These are phyloP conservation scores for Metarhizium guizhouense DNA, from an alignment of 2,329 filamentous ascomycete species.

Conservation along the genomic window DNA sequence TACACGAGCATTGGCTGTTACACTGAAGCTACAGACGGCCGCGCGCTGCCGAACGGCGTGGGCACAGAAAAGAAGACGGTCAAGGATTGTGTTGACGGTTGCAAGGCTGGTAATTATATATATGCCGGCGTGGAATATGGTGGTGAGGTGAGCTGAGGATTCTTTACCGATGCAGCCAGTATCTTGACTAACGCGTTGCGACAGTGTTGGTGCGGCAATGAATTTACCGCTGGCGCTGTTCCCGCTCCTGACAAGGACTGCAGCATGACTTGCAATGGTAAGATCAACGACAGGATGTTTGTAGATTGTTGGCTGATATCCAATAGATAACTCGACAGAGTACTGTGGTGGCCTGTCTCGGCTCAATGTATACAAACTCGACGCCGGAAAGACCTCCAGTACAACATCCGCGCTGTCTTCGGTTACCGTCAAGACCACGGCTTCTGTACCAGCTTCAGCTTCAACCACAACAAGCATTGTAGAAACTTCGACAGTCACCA, in stretches of 20 bases:
- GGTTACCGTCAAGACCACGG: constrained; percentile 7
- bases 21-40: constrained; percentile 22
- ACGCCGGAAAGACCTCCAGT: constrained; percentile 13
- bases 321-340: constrained; percentile 23
- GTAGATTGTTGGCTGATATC: constrained; percentile 1
- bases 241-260: constrained; percentile 22
- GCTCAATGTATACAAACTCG: constrained; percentile 26
- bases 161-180: no score
- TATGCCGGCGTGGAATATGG: constrained; percentile 31
- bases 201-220: constrained; percentile 29
- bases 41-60: constrained; percentile 22
- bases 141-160: constrained; percentile 20
- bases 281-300: not conserved
- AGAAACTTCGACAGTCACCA: constrained; percentile 5
- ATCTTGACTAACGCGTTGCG: not conserved
- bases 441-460: constrained; percentile 11
- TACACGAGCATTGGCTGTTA: constrained; percentile 30
- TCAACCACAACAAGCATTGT: constrained; percentile 14
- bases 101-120: constrained; percentile 16
- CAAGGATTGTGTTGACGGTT: constrained; percentile 23
- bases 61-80: constrained; percentile 20
- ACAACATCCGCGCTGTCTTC: constrained; percentile 3
- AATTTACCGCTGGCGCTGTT: constrained; percentile 17
- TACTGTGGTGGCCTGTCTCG: constrained; percentile 25
- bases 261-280: constrained; percentile 24